Base-by-base conservation (phyloP, 495 filamentous ascomycete genomes). In the Choiromyces venosus region DNA sequence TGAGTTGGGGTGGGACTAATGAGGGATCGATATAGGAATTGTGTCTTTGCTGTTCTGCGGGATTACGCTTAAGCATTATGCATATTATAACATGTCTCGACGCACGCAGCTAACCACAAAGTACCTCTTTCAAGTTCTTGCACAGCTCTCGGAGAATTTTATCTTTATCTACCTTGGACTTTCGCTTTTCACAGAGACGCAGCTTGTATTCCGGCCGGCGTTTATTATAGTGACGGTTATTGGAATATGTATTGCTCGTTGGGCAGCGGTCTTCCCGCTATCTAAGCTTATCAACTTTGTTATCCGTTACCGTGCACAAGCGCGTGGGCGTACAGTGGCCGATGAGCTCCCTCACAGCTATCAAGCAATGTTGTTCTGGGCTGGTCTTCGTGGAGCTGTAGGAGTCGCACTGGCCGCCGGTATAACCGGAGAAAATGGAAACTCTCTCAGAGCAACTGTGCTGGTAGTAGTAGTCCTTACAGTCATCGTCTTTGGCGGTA, bases 81-180 rank as follows among this genome's bases (percentile, higher is more conserved):
- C 95, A 61, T 99, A 99, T 85, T 97, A 97, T 85, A 99, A 99
- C 84, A 99, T 99, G 95, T 99, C 95, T 38, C 90, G 95, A 64
- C 91, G 95, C 64, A 97, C 96, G 33, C 95, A 99, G 81, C 88
- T 99, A 78, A 97, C 95, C 25, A 99, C 96, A 70, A 99, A 99
- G 82, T 99, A 97, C 84, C 87, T 97, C 37, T 99, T 99, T 85
- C 92, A 95, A 83, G 90, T 97, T 67, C 89, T 96, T 73, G 92
- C 96, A 7, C 96, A 98, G 82, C 85, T 99, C 46, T 95, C 94
- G 0, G 95, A 99, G 84, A 99, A 99, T 83, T 99, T 99, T 76
- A 99, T 99, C 80, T 99, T 99, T 85, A 99, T 99, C 82, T 99
- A 98, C 81, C 88, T 99, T 2, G 95, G 95, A 0, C 85, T 99